phyloP scores from a whole-genome alignment of 257 asterid species.

The Solanum chilense region DNA sequence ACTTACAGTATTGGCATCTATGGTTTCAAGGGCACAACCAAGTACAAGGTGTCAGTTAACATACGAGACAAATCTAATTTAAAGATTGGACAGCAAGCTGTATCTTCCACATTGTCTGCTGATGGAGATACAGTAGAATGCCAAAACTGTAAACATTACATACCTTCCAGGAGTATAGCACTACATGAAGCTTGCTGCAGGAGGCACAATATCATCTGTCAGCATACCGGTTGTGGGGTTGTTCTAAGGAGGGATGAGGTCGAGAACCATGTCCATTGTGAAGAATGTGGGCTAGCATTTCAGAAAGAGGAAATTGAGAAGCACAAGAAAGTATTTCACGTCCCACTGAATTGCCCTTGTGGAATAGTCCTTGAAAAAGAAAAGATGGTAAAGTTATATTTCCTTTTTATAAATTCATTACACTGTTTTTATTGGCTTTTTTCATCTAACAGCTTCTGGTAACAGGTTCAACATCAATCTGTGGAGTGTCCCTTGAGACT shows the following conservation, averaged over 20 bases:
- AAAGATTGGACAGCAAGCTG: constrained; percentile 45
- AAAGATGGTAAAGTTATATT: constrained; percentile 52
- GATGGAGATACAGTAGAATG: constrained; percentile 65
- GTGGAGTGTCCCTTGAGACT: constrained; percentile 66
- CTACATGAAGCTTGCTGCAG: constrained; percentile 89
- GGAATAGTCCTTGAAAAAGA: constrained; percentile 84
- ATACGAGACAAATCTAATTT: constrained; percentile 38
- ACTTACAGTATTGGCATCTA: constrained; percentile 62
- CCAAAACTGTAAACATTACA: constrained; percentile 57
- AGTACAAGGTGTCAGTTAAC: constrained; percentile 35
- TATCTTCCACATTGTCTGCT: constrained; percentile 25
- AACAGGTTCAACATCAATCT: constrained; percentile 84
- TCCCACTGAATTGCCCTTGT: constrained; percentile 85
- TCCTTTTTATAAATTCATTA: background rate
- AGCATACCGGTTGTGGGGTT: constrained; percentile 68
- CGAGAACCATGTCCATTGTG: constrained; percentile 75
- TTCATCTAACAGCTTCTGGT: background rate
- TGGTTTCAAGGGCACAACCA: constrained; percentile 81
- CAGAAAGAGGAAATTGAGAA: constrained; percentile 77
- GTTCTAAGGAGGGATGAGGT: constrained; percentile 78
- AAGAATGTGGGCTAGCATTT: constrained; percentile 74
- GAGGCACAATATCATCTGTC: constrained; percentile 71
- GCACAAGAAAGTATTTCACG: constrained; percentile 90
- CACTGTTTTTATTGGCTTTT: background rate
- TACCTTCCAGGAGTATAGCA: constrained; percentile 66